Evolutionary conservation across 345 rosid genomes (phyloP), one percentile per base, ranked within the genome.

Genomic region (Rhodamnia argentea): DNA sequence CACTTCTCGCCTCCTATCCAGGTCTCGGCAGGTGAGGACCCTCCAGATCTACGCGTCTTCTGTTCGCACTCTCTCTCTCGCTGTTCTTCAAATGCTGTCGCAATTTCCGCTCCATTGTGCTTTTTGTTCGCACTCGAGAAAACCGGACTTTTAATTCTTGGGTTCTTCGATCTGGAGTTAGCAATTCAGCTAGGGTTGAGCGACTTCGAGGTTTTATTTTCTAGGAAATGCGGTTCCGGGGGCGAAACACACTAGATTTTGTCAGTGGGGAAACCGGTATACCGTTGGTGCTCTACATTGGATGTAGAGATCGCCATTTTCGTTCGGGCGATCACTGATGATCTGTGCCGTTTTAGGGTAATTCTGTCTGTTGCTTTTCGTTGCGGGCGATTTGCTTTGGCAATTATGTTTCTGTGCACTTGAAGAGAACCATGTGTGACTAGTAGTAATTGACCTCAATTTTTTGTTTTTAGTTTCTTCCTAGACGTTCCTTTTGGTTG

Each of bases 1-100:
- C 90, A 86, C 96, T 83, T 90, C 93, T 89, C 98, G 99, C 24
- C 88, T 94, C 82, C 74, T 94, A 52, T 90, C 95, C 88, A 94
- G 93, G 94, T 93, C 96, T 85, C 93, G 93, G 87, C 99, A 95
- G 98, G 99, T 94, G 83, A 70, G 78, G 13, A 37, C 0, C 78
- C 1, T 7, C 44, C 44, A 64, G 24, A 83, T 22, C 32, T 60
- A 15, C 44, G 60, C 50, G 29, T 4, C 57, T 37, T 42, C n/a
- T 27, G 42, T 37, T 37, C 40, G 2, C 40, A 2, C 40, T 37
- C 40, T 37, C 40, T 37, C 40, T 37, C 26, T 10, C 59, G 16
- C 50, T 27, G 64, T 54, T 81, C 37, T 7, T n/a, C 60, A 2
- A 64, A 4, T 86, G 64, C 82, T 10, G 32, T n/a, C n/a, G 75